A percentile compares a stretch with the other conserved stretches of the same genome.
Evolutionary conservation across 305 asterid genomes (phyloP).

Genomic region (Galium porrigens): DNA sequence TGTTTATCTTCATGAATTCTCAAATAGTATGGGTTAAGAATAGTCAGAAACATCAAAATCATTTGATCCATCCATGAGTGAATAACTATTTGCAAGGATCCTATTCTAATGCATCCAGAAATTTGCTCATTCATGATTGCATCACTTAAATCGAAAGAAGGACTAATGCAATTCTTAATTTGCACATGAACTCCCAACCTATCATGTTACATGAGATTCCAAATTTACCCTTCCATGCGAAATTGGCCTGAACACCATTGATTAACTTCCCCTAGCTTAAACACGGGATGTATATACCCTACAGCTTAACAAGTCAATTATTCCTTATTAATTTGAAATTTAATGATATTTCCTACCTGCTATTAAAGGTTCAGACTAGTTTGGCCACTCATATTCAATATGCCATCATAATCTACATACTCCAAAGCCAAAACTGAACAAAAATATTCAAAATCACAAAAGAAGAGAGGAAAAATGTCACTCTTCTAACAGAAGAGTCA

Average conservation of each 20-base stretch:
- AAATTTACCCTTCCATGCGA: background rate
- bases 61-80: background rate
- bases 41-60: background rate
- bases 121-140: background rate
- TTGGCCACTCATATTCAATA: background rate
- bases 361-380: background rate
- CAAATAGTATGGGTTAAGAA: background rate
- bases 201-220: background rate
- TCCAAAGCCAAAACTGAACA: background rate
- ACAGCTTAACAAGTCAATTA: background rate
- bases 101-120: background rate
- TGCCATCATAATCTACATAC: background rate
- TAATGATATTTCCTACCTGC: background rate
- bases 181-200: background rate
- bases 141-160: background rate
- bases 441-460: background rate
- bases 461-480: background rate
- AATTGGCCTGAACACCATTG: background rate
- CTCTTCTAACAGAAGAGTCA: background rate
- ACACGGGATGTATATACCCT: background rate
- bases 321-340: background rate
- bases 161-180: background rate
- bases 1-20: background rate
- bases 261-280: background rate
- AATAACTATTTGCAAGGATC: background rate